phyloP scores from a whole-genome alignment of 768 basidiomycete species.

The Pleurotus tuoliensis region DNA sequence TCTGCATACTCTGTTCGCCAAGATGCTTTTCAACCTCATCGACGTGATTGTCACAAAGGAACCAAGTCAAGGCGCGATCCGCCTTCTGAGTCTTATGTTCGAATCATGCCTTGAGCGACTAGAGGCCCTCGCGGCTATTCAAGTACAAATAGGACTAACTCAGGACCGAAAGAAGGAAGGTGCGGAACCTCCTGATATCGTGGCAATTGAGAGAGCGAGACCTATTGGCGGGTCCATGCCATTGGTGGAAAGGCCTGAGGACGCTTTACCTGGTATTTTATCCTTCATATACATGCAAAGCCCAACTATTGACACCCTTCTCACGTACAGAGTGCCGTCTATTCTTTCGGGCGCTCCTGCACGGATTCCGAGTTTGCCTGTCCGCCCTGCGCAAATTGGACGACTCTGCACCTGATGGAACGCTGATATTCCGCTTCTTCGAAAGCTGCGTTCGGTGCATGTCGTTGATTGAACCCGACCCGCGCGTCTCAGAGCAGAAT shows the following conservation, averaged over 20 bases:
- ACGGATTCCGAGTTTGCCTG: conserved; percentile 81
- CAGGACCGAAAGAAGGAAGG: conserved; percentile 48
- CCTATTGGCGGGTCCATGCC: conserved; percentile 78
- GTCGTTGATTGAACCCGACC: conserved; percentile 73
- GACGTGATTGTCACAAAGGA: conserved; percentile 81
- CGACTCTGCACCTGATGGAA: conserved; percentile 76
- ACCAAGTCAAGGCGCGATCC: conserved; percentile 60
- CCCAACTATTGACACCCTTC: conserved; percentile 9
- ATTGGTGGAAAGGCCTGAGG: conserved; percentile 79
- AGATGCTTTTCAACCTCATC: conserved; percentile 86
- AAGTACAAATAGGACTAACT: conserved; percentile 47
- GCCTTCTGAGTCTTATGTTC: conserved; percentile 71
- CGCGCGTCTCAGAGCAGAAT: conserved; percentile 54
- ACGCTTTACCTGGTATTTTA: conserved; percentile 69
- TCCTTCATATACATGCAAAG: background rate
- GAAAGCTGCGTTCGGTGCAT: conserved; percentile 81
- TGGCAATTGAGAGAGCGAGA: conserved; percentile 79
- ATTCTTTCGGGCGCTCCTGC: conserved; percentile 84
- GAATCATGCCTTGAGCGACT: conserved; percentile 83
- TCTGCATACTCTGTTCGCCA: conserved; percentile 87
- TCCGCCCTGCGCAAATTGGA: conserved; percentile 75
- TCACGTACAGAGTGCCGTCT: conserved; percentile 67
- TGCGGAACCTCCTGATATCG: conserved; percentile 42
- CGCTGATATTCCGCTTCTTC: conserved; percentile 85
- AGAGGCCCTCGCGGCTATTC: conserved; percentile 69